These are phyloP conservation scores for Phytophthora podocarpi DNA, from an alignment of 352 stramenopile species.

Conservation along the genomic window DNA sequence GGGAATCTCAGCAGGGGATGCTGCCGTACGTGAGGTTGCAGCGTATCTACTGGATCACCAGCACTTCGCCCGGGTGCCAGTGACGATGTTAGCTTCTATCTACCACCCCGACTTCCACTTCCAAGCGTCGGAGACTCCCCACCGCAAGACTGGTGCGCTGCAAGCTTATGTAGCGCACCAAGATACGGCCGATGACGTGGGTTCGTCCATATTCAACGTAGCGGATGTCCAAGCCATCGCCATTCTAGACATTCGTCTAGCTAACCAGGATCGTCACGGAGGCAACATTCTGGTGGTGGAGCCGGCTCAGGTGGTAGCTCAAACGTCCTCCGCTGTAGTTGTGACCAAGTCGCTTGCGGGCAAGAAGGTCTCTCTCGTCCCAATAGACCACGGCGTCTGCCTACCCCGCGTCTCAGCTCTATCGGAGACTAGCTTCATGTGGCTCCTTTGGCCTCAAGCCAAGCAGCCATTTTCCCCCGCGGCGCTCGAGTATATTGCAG, in stretches of 20 bases:
- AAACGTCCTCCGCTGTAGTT: conserved; percentile 23
- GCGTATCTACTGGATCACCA: conserved; percentile 63
- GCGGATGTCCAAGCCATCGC: conserved; percentile 73
- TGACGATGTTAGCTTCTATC: conserved; percentile 43
- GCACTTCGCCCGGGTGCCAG: conserved; percentile 50
- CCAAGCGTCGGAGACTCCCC: background rate
- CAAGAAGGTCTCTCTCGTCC: conserved; percentile 48
- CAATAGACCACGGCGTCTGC: conserved; percentile 82
- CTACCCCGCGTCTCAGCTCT: conserved; percentile 53
- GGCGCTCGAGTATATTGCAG: conserved; percentile 41
- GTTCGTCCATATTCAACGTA: conserved; percentile 43
- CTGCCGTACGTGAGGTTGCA: conserved; percentile 60
- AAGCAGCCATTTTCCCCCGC: conserved; percentile 44
- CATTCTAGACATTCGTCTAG: conserved; percentile 79
- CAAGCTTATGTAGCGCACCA: conserved; percentile 71
- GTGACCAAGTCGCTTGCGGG: conserved; percentile 13
- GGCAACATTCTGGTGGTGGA: conserved; percentile 73
- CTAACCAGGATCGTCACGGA: conserved; percentile 82
- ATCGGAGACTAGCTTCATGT: conserved; percentile 70
- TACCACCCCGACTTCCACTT: conserved; percentile 50
- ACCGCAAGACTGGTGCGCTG: conserved; percentile 53
- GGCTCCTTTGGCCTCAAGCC: conserved; percentile 74
- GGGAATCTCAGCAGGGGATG: conserved; percentile 49
- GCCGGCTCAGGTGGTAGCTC: conserved; percentile 9
- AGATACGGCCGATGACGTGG: conserved; percentile 66